These are phyloP conservation scores for Auriculariales sp. DNA, from an alignment of 768 basidiomycete species.

Conservation along the genomic window DNA sequence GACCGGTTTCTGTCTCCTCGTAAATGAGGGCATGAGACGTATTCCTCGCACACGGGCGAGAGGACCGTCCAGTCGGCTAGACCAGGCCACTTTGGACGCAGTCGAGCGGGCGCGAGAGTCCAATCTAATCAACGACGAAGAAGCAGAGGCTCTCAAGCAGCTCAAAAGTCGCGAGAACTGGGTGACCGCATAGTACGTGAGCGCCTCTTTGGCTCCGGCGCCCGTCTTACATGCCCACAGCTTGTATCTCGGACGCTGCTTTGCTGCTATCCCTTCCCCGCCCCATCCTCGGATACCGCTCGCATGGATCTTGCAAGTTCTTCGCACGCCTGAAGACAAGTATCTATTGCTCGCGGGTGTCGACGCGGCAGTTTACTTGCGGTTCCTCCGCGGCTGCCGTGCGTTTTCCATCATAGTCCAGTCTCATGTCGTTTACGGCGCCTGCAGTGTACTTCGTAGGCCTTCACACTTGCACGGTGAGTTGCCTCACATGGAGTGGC, in stretches of 20 bases:
- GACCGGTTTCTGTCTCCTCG: not conserved
- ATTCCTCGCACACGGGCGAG: not conserved
- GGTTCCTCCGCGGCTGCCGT: not conserved
- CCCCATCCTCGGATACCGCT: not conserved
- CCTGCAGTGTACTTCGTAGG: not conserved
- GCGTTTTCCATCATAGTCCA: not conserved
- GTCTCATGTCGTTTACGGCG: not conserved
- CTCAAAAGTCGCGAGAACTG: not conserved
- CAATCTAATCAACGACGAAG: not conserved
- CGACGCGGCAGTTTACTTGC: constrained; percentile 11
- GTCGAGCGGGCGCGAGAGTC: not conserved
- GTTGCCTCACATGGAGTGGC: not conserved
- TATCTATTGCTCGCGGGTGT: constrained; percentile 71
- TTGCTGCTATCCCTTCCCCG: not conserved
- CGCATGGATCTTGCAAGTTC: not conserved
- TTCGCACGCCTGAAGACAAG: constrained; percentile 30
- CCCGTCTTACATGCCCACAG: not conserved
- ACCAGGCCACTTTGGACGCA: not conserved
- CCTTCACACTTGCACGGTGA: not conserved
- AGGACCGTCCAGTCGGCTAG: not conserved
- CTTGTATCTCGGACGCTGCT: not conserved
- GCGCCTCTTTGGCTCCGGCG: not conserved
- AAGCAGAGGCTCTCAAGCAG: not conserved
- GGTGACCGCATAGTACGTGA: not conserved
- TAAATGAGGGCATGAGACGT: not conserved